These are phyloP conservation scores for Phytophthora gonapodyides DNA, from an alignment of 352 stramenopile genomes.

Conservation along the genomic window DNA sequence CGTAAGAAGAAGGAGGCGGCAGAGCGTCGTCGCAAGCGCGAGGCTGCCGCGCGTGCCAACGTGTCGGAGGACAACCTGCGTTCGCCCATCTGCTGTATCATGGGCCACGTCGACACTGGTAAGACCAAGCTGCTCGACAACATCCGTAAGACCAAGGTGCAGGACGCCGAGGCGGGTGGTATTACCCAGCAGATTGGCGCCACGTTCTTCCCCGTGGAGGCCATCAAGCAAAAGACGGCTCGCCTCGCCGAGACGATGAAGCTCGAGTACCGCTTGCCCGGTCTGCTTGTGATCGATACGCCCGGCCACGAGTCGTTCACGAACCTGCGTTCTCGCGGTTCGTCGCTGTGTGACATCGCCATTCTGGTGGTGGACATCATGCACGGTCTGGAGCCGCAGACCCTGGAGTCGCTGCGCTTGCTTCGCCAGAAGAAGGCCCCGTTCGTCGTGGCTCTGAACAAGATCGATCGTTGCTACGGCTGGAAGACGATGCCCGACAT, in stretches of 20 bases:
- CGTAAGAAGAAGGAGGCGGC: slow-evolving; percentile 82
- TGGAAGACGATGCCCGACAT: slow-evolving; percentile 97
- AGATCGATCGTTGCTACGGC: slow-evolving; percentile 98
- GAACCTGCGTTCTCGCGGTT: slow-evolving; percentile 97
- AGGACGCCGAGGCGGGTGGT: slow-evolving; percentile 92
- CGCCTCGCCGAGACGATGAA: slow-evolving; percentile 74
- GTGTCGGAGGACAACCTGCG: slow-evolving; percentile 95
- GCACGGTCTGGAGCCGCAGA: slow-evolving; percentile 99
- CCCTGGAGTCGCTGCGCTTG: slow-evolving; percentile 98
- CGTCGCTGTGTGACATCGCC: slow-evolving; percentile 98
- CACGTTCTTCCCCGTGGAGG: slow-evolving; percentile 95
- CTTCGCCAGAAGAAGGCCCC: slow-evolving; percentile 95
- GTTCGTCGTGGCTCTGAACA: slow-evolving; percentile 99
- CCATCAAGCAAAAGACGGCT: slow-evolving; percentile 90
- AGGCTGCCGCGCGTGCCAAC: slow-evolving; percentile 82
- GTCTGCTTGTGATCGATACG: slow-evolving; percentile 99
- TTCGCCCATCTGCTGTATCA: slow-evolving; percentile 99
- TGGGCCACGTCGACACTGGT: slow-evolving; percentile 98
- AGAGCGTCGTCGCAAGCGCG: slow-evolving; percentile 65
- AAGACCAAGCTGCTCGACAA: slow-evolving; percentile 99
- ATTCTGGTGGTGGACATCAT: slow-evolving; percentile 99
- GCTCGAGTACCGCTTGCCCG: slow-evolving; percentile 90
- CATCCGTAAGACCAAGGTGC: slow-evolving; percentile 99
- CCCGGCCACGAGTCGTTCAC: slow-evolving; percentile 99
- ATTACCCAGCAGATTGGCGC: slow-evolving; percentile 99